phyloP scores from a whole-genome alignment of 306 rosid species.

The Castanea mollissima region DNA sequence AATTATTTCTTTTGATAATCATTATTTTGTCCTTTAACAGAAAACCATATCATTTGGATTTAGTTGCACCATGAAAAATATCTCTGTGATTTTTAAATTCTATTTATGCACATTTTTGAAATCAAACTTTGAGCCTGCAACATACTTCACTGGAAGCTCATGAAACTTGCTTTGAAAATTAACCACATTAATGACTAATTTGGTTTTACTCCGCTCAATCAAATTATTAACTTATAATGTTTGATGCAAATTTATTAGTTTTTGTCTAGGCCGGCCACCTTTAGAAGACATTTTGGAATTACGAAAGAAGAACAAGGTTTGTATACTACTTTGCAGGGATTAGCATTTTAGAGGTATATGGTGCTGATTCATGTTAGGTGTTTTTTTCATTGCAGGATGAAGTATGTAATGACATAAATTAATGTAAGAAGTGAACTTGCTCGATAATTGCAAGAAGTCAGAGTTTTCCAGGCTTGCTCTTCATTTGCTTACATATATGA shows the following conservation, averaged over 20 bases:
- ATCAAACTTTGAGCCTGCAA: too few relatives aligned
- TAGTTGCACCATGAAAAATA: not conserved
- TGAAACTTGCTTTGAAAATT: too few relatives aligned
- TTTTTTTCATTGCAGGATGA: slow-evolving; percentile 47
- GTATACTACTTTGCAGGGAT: not conserved
- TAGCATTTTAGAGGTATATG: not conserved
- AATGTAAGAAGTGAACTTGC: slow-evolving; percentile 59
- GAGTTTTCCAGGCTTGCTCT: not conserved
- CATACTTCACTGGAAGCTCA: too few relatives aligned
- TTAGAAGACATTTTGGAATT: too few relatives aligned
- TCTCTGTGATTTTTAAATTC: not conserved
- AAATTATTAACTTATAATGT: too few relatives aligned
- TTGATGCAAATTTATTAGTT: too few relatives aligned
- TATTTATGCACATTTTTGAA: too few relatives aligned
- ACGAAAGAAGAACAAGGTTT: too few relatives aligned
- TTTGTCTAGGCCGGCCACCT: too few relatives aligned
- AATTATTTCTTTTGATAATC: not conserved
- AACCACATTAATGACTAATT: too few relatives aligned
- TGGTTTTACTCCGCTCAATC: too few relatives aligned
- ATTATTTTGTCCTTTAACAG: not conserved
- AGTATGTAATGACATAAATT: slow-evolving; percentile 56
- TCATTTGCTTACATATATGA: not conserved
- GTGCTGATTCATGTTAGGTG: slow-evolving; percentile 6
- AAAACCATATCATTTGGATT: not conserved
- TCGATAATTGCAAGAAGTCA: not conserved